Evolutionary conservation across 225 moss, liverwort and hornwort genomes (phyloP), one percentile per base, ranked within the genome.

Genomic region (Bryoerythrophyllum caledonicum): DNA sequence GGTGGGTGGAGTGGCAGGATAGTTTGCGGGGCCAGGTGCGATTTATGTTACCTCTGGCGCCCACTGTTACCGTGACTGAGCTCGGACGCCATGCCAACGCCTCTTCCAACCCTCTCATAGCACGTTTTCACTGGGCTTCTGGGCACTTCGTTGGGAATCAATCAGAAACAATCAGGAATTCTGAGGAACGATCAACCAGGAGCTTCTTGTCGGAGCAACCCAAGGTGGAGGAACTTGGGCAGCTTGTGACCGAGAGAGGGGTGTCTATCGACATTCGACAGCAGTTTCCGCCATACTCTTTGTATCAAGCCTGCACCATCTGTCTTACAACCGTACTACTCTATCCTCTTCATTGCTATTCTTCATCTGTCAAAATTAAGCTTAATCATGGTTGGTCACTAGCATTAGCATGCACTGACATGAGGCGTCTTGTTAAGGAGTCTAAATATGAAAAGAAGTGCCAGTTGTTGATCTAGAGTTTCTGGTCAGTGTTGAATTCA

Each of bases 21-120:
- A 92, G 92, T 59, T 81, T 91, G 90, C 70, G 84, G 5, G 95
- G 90, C 70, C 73, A 80, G 55, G 92, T 94, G 69, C 92, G 88
- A 0, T 95, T 93, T 83, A 37, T 93, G 63, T 71, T 95, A n/a
- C 95, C 95, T 56, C 72, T 92, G 79, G 95, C 95, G 54, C 92
- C 91, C 40, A 95, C 95, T 28, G 88, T 85, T 30, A 83, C 81
- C 65, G 64, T 95, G 68, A 76, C 52, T 53, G 86, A 89, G 86
- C 86, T 95, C 35, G 73, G 84, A 52, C 78, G 52, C 52, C 66
- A 88, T 71, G 92, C 89, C 26, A 78, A 73, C 70, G 71, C 80
- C 14, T 68, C 74, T 51, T 75, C 71, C 75, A 95, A 95, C 69
- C 80, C 92, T 74, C 84, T 89, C 41, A 92, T 95, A 48, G 74